Conservation (phyloP, 2,329 filamentous ascomycete genomes). For the Dendrostoma leiphaemia region DNA sequence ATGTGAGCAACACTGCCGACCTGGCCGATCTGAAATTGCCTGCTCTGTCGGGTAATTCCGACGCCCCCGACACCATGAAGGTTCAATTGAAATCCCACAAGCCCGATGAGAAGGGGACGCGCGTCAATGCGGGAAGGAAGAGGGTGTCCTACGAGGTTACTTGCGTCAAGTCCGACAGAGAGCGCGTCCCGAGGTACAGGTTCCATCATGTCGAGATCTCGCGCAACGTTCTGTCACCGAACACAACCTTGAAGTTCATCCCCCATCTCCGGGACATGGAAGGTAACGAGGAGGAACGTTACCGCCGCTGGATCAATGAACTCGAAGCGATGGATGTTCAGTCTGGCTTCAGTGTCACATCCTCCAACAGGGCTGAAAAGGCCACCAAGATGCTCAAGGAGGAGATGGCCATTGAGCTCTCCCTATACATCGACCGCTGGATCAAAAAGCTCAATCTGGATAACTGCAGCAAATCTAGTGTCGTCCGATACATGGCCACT, state of each 20-base stretch:
- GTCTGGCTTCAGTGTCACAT: conserved; percentile 49
- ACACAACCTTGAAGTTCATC: conserved; percentile 59
- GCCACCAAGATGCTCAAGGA: conserved; percentile 46
- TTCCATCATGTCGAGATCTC: conserved; percentile 60
- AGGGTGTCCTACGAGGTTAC: conserved; percentile 39
- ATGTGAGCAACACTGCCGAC: conserved; percentile 42
- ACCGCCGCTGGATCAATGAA: conserved; percentile 56
- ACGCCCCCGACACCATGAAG: conserved; percentile 36
- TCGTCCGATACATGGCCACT: conserved; percentile 53
- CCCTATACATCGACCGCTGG: conserved; percentile 55
- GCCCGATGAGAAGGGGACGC: conserved; percentile 31
- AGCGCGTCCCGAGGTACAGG: conserved; percentile 55
- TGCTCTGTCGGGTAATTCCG: conserved; percentile 8
- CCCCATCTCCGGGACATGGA: conserved; percentile 58
- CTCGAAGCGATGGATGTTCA: conserved; percentile 56
- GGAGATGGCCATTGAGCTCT: conserved; percentile 50
- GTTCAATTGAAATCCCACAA: conserved; percentile 54
- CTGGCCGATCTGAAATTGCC: conserved; percentile 42
- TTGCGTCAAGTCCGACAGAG: conserved; percentile 48
- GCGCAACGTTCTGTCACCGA: conserved; percentile 58
- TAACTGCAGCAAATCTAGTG: conserved; percentile 48
- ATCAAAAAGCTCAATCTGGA: conserved; percentile 48
- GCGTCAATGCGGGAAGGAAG: conserved; percentile 43
- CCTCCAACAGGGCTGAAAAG: conserved; percentile 51
- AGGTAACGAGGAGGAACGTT: conserved; percentile 53